Evolutionary conservation across 2,329 filamentous ascomycete genomes (phyloP).

Genomic region (Colletotrichum scovillei): DNA sequence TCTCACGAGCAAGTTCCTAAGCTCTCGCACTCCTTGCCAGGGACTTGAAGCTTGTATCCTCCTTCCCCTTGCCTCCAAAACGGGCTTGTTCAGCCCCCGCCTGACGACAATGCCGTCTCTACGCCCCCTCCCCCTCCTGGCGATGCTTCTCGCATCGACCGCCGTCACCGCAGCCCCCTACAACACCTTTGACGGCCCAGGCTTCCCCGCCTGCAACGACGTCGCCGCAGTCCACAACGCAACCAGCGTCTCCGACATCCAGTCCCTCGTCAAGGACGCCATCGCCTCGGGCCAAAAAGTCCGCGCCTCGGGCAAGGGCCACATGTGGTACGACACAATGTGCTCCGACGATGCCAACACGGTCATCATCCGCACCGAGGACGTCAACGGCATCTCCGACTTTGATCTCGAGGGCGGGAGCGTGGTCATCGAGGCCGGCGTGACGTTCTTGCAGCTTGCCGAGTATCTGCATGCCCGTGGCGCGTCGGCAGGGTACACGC

Average conservation of each 20-base stretch:
- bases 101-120: background rate
- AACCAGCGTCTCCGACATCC: constrained; percentile 57
- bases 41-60: background rate
- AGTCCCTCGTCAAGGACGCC: constrained; percentile 53
- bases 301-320: constrained; percentile 60
- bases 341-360: constrained; percentile 60
- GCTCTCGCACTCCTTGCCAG: background rate
- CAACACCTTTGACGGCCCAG: constrained; percentile 62
- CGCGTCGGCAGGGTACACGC: constrained; percentile 60
- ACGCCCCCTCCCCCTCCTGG: background rate
- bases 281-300: constrained; percentile 52
- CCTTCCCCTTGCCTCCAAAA: background rate
- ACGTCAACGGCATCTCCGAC: constrained; percentile 56
- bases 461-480: constrained; percentile 59
- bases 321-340: constrained; percentile 67
- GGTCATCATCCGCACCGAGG: constrained; percentile 59
- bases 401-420: constrained; percentile 55
- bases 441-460: constrained; percentile 62
- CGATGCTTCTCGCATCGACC: constrained; percentile 36
- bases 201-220: constrained; percentile 59
- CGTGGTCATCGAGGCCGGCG: constrained; percentile 62
- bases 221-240: constrained; percentile 57
- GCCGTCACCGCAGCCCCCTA: constrained; percentile 46
- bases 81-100: too few species aligned
- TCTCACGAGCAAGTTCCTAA: background rate